Evolutionary conservation across 2,329 filamentous ascomycete species (phyloP).

Genomic region (Arthrobotrys conoides): DNA sequence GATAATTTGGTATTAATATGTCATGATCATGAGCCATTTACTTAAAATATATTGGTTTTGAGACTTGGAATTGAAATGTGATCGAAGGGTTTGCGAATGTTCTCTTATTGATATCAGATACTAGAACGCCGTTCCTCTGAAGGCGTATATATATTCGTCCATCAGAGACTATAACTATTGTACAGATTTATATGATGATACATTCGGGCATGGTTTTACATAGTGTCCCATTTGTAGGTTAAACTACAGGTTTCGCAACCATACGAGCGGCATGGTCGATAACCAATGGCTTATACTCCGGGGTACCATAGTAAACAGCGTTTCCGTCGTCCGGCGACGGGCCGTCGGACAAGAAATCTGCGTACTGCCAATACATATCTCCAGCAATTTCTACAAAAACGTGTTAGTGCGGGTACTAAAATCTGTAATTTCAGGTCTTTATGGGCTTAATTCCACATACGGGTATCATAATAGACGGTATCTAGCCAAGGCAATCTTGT

Average conservation of each 20-base stretch:
- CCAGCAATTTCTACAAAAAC: slow-evolving; percentile 64
- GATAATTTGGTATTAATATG: too few species aligned
- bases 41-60: too few species aligned
- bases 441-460: slow-evolving; percentile 35
- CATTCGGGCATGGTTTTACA: neutral
- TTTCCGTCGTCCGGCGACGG: slow-evolving; percentile 55
- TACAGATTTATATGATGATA: neutral
- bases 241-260: slow-evolving; percentile 43
- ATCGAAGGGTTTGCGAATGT: too few species aligned
- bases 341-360: slow-evolving; percentile 47
- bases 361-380: slow-evolving; percentile 67
- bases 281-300: slow-evolving; percentile 49
- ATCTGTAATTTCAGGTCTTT: neutral
- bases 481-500: slow-evolving; percentile 66
- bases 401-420: neutral
- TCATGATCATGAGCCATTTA: too few species aligned
- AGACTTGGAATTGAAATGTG: too few species aligned
- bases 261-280: slow-evolving; percentile 55
- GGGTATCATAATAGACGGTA: slow-evolving; percentile 65
- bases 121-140: too few species aligned
- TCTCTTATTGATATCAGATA: too few species aligned
- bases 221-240: neutral
- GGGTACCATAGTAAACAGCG: slow-evolving; percentile 54
- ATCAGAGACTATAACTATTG: neutral
- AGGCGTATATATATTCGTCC: too few species aligned